Percentiles rank a stretch among this genome's conserved stretches.
These are phyloP conservation scores for Botryotinia narcissicola DNA, from an alignment of 2,329 filamentous ascomycete species.

Conservation along the genomic window DNA sequence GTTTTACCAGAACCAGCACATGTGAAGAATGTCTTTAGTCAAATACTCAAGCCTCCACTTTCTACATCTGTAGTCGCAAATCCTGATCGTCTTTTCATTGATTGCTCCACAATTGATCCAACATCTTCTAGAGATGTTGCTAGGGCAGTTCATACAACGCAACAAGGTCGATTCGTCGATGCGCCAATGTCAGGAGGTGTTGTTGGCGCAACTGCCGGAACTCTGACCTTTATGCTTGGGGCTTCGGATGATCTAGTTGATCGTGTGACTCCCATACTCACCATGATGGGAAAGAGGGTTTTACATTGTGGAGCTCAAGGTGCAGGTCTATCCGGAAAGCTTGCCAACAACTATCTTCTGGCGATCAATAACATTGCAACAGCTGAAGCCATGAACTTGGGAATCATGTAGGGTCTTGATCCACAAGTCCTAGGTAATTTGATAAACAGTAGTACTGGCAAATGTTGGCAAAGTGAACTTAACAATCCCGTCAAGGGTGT, in stretches of 20 bases:
- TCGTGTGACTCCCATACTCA: slow-evolving; percentile 65
- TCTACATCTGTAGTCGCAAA: slow-evolving; percentile 47
- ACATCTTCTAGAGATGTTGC: slow-evolving; percentile 78
- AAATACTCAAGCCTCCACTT: slow-evolving; percentile 65
- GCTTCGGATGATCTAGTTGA: slow-evolving; percentile 59
- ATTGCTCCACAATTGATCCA: slow-evolving; percentile 95
- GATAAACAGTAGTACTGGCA: slow-evolving; percentile 92
- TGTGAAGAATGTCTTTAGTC: slow-evolving; percentile 76
- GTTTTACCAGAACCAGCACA: slow-evolving; percentile 87
- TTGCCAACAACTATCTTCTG: slow-evolving; percentile 96
- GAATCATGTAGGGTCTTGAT: slow-evolving; percentile 53
- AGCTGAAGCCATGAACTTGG: slow-evolving; percentile 58
- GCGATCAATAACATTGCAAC: slow-evolving; percentile 81
- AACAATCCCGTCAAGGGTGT: slow-evolving; percentile 95
- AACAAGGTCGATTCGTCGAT: slow-evolving; percentile 79
- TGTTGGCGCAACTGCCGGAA: slow-evolving; percentile 82
- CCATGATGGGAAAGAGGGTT: slow-evolving; percentile 81
- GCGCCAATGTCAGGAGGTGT: slow-evolving; percentile 97
- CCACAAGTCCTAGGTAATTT: slow-evolving; percentile 70
- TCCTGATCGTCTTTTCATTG: slow-evolving; percentile 78
- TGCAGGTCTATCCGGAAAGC: slow-evolving; percentile 82
- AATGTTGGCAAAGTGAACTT: slow-evolving; percentile 91
- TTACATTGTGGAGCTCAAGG: slow-evolving; percentile 84
- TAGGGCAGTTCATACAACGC: slow-evolving; percentile 61
- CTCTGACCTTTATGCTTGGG: slow-evolving; percentile 95